Conservation (phyloP, 208 protist species). For the Crithidia acanthocephali region DNA sequence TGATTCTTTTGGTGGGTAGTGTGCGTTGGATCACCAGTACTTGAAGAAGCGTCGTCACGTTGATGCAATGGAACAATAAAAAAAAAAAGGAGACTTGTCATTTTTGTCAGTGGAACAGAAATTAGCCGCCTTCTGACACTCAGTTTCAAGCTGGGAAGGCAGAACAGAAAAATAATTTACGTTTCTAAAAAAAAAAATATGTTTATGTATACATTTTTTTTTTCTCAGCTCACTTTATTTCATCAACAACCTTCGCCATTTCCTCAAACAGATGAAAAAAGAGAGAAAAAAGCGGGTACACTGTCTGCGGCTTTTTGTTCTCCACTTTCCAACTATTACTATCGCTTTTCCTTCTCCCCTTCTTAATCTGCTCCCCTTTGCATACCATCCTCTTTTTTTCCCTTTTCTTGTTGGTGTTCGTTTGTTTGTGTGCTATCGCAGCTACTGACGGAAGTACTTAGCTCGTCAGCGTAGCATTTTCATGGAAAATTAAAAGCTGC, state of each 20-base stretch:
- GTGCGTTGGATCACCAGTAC: slow-evolving; percentile 82
- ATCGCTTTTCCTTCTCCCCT: not conserved
- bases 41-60: not conserved
- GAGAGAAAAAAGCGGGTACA: too few species aligned
- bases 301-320: too few species aligned
- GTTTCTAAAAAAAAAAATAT: too few species aligned
- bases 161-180: too few species aligned
- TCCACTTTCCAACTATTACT: not conserved
- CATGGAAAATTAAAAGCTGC: too few species aligned
- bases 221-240: not conserved
- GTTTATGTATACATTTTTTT: slow-evolving; percentile 15
- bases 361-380: not conserved
- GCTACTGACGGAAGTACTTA: too few species aligned
- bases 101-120: not conserved
- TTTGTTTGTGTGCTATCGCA: too few species aligned
- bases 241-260: not conserved
- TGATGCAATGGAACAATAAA: slow-evolving; percentile 5
- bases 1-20: slow-evolving; percentile 70
- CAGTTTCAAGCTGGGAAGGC: too few species aligned
- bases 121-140: not conserved
- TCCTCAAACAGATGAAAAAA: too few species aligned
- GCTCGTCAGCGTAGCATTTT: too few species aligned
- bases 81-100: slow-evolving; percentile 6
- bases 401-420: not conserved
- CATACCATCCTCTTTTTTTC: not conserved